Evolutionary conservation across 352 stramenopile genomes (phyloP), one percentile per base, ranked within the genome.

Genomic region (Thraustochytrium sp.): DNA sequence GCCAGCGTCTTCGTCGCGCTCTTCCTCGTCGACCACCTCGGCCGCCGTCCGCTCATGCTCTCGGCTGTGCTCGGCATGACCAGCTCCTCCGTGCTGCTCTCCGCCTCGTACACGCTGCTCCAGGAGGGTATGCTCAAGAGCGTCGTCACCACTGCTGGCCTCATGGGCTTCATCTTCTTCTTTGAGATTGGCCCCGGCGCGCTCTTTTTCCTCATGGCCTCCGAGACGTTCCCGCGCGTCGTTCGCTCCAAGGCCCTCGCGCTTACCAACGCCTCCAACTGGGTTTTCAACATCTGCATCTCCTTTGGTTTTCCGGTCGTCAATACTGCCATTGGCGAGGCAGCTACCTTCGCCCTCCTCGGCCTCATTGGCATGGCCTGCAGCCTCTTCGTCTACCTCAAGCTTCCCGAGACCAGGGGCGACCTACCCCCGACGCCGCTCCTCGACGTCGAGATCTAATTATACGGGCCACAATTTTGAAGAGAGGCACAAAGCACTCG

Each of bases 101-200:
- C 44, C 9, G 26, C 38, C 8, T 44, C 44, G 18, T 80, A 80
- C 68, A 18, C 48, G 8, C 16, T 80, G 13, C 48, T 80, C 16
- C n/a, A 13, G 5, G 34, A 42, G 13, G 18, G 40, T 16, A 65
- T 21, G 5, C 48, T 64, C 44, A 46, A 54, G 16, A 26, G 36
- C n/a, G 34, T 63, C 51, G 48, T 72, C 31, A 80, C 68, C 0
- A 34, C 63, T 18, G 46, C 42, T 3, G 68, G 48, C 31, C 31
- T 80, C 1, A 80, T 80, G 68, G 68, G 68, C 11, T 80, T 80
- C 34, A 44, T 80, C 38, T 64, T 80, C 48, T 80, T 44, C 31
- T 80, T 80, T 26, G 44, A 80, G 44, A n/a, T 80, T n/a, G 68
- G 68, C 3, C 68, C 68, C 16, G 68, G 68, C 13, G 37, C 68